Evolutionary conservation across 805 yeast species (phyloP), one percentile per base, ranked within the genome.

Genomic region (Candida xyloterini): DNA sequence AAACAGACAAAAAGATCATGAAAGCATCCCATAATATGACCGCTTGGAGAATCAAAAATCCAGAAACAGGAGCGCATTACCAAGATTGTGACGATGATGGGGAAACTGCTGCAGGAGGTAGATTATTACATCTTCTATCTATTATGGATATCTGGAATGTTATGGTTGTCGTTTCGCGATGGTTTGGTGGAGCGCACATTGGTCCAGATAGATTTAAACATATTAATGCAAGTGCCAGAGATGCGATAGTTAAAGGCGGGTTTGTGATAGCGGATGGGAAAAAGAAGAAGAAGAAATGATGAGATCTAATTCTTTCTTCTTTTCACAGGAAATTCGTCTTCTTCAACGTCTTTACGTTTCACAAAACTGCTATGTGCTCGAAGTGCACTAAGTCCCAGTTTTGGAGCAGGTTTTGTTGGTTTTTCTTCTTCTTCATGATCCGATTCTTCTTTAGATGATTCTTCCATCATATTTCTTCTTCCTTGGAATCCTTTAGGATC

Each of bases 31-130:
- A 91, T 61, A 81, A 82, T 45, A 93, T 93, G 81, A 75, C 79
- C 11, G 93, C 96, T 0, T 90, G 91, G 83, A 67, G 98, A 47
- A 82, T 93, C 3, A 70, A 70, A 40, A 59, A 71, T n/a, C 60
- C 56, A 0, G 64, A 56, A 1, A 67, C 70, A 14, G 86, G 81
- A 0, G 74, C 78, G 0, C 69, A 73, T 26, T 74, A 71, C 33
- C 93, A 86, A 52, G 97, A 93, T 52, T 89, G 86, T 52, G 97
- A 93, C 56, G 98, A 93, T 59, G 99, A 91, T 57, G 99, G 99
- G 3, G 99, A 93, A 57, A 74, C 95, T 0, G 98, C 98, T 1
- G 96, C 98, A 1, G 99, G 99, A 8, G 79, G 90, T 5, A 67
- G 96, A 42, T 66, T 90, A 71, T 62, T 89, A 35, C 96, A 88